Evolutionary conservation across 257 asterid genomes (phyloP).

Genomic region (Ilex asprella): DNA sequence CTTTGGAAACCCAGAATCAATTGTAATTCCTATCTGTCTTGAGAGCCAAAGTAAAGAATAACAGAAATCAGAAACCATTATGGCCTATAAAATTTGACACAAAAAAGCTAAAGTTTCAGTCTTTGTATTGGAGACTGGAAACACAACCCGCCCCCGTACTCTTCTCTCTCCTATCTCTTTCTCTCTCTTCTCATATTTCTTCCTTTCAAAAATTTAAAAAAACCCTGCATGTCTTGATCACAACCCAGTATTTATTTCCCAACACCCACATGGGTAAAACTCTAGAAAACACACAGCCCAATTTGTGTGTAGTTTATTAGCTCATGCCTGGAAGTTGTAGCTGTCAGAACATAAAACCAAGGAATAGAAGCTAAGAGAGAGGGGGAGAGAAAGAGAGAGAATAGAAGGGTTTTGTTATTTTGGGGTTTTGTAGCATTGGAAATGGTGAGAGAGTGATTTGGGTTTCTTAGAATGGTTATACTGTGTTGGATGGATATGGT

Average conservation of each 20-base stretch:
- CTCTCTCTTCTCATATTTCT: conserved; percentile 19
- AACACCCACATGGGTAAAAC: conserved; percentile 58
- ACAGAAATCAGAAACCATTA: conserved; percentile 10
- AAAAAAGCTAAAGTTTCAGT: conserved; percentile 49
- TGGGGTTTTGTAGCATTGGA: conserved; percentile 23
- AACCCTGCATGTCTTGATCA: conserved; percentile 50
- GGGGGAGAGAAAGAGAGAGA: conserved; percentile 3
- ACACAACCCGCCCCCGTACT: conserved; percentile 22
- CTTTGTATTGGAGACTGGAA: conserved; percentile 83
- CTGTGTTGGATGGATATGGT: conserved; percentile 31
- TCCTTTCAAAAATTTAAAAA: conserved; percentile 10
- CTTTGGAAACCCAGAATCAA: conserved; percentile 58
- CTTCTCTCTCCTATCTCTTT: not conserved
- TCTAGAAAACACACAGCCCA: conserved; percentile 25
- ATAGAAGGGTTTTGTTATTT: conserved; percentile 13
- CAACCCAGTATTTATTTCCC: conserved; percentile 58
- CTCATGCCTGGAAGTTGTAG: conserved; percentile 46
- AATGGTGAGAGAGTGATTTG: conserved; percentile 34
- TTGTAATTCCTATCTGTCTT: conserved; percentile 53
- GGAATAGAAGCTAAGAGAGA: conserved; percentile 26
- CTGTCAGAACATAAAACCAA: conserved; percentile 42
- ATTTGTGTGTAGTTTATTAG: conserved; percentile 19
- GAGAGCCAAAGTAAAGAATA: conserved; percentile 46
- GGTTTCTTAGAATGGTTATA: conserved; percentile 12
- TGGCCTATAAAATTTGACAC: conserved; percentile 25